Evolutionary conservation across 306 rosid genomes (phyloP).

Genomic region (barrel medic (Medicago truncatula)): MtrunA17r5.0-ANR NC_053043.1:47830501-47831000

Average conservation of each 20-base stretch:
- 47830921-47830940: conserved; percentile 82
- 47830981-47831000: conserved; percentile 70
- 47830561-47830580: conserved; percentile 83
- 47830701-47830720: conserved; percentile 95
- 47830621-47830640: conserved; percentile 96
- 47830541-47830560: background rate
- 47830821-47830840: background rate
- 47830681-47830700: conserved; percentile 97
- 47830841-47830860: background rate
- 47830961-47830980: conserved; percentile 96
- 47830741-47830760: background rate
- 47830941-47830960: conserved; percentile 57
- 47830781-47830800: background rate
- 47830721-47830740: conserved; percentile 99
- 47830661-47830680: conserved; percentile 94
- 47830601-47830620: conserved; percentile 94
- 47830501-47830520: background rate
- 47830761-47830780: conserved; percentile 1
- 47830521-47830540: background rate
- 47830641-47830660: conserved; percentile 91
- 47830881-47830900: conserved; percentile 3
- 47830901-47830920: conserved; percentile 98
- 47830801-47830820: no score
- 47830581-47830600: conserved; percentile 67
- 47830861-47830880: background rate